These are phyloP conservation scores for Amanita thiersii DNA, from an alignment of 768 basidiomycete species.

Conservation along the genomic window DNA sequence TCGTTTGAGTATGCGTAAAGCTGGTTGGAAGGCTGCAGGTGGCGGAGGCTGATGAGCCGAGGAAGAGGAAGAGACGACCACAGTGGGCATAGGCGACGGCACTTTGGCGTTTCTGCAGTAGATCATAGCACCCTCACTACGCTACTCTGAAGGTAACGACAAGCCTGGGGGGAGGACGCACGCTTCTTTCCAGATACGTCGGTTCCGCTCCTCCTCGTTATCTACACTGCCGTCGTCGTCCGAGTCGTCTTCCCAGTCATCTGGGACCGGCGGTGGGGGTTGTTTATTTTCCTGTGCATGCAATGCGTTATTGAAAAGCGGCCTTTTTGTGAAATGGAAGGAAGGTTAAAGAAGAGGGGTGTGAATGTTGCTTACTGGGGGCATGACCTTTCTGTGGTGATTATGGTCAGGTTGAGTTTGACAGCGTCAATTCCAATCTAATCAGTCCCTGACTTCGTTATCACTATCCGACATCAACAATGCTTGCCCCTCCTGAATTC, in stretches of 20 bases:
- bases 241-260: constrained; percentile 55
- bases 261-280: constrained; percentile 18
- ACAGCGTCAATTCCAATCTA: not conserved
- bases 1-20: constrained; percentile 68
- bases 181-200: constrained; percentile 65
- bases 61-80: constrained; percentile 35
- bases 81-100: constrained; percentile 61
- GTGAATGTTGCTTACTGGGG: constrained; percentile 1
- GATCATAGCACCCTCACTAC: too few relatives aligned
- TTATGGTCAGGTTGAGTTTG: too few relatives aligned
- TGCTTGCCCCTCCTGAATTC: constrained; percentile 44
- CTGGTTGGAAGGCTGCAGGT: constrained; percentile 48
- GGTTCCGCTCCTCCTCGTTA: constrained; percentile 33
- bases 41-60: constrained; percentile 39
- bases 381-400: not conserved
- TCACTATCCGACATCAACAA: constrained; percentile 14
- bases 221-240: constrained; percentile 24
- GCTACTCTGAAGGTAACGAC: too few relatives aligned
- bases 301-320: not conserved
- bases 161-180: constrained; percentile 26
- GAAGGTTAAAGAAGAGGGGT: not conserved
- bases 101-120: constrained; percentile 48
- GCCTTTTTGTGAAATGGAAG: not conserved
- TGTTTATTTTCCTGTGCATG: not conserved
- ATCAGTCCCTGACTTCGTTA: not conserved